Conservation (phyloP, 2,329 filamentous ascomycete genomes). For the Colletotrichum liaoningense region DNA sequence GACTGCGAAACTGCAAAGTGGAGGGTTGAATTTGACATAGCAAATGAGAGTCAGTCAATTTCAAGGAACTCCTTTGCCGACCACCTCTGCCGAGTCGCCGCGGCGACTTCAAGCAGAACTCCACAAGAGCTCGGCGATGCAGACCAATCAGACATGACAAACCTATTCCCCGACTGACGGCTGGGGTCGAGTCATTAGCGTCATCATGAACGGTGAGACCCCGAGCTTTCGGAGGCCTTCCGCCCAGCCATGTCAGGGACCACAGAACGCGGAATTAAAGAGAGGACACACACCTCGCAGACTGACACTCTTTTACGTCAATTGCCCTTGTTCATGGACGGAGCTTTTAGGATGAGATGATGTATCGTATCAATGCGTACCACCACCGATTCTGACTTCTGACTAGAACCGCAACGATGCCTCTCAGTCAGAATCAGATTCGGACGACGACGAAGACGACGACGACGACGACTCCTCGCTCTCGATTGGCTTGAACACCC, state of each 20-base stretch:
- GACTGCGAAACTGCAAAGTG: background rate
- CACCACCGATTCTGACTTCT: background rate
- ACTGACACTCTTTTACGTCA: background rate
- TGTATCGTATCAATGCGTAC: slow-evolving; percentile 8
- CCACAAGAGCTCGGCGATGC: slow-evolving; percentile 13
- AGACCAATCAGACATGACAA: background rate
- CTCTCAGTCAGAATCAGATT: slow-evolving; percentile 22
- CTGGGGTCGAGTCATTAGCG: slow-evolving; percentile 25
- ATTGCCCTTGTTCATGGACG: background rate
- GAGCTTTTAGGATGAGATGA: background rate
- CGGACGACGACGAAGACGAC: slow-evolving; percentile 13
- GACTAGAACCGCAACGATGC: background rate
- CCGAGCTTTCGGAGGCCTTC: slow-evolving; percentile 13
- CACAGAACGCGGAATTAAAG: slow-evolving; percentile 17
- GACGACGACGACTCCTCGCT: slow-evolving; percentile 26
- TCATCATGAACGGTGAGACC: background rate
- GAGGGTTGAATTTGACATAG: slow-evolving; percentile 22
- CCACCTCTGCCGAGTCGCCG: slow-evolving; percentile 25
- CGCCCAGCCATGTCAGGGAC: background rate
- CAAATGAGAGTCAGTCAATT: slow-evolving; percentile 30
- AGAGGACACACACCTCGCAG: background rate
- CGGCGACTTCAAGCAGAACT: slow-evolving; percentile 4
- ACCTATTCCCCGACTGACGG: slow-evolving; percentile 5
- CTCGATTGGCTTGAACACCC: slow-evolving; percentile 47
- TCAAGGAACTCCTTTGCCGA: slow-evolving; percentile 17